Base-by-base conservation (phyloP, 805 yeast species). In the Brettanomyces anomalus region DNA sequence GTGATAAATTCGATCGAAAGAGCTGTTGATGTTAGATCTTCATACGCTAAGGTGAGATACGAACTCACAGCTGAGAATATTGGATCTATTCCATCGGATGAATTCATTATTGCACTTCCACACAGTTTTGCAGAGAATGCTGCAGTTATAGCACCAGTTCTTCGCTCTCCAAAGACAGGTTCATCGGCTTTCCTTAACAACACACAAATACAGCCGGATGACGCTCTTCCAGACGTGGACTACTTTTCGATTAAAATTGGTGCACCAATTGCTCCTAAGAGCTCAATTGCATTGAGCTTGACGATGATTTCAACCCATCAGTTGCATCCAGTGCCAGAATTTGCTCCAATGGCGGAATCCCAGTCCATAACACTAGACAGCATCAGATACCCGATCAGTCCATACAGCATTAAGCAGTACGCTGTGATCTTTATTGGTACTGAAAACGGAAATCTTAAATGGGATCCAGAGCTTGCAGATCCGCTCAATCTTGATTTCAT, bases 251-350 rank as follows among this genome's bases (percentile, higher is more conserved):
- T 86, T 26, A 58, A 55, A 31, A 64, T 88, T 40, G 84, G 85
- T 11, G 67, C 68, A 37, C 84, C 93, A 33, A 64, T 89, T 43
- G 72, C 81, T 8, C 85, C 94, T 21, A 76, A 77, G 31, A 71
- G 78, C 19, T 62, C 64, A 28, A 58, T 70, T 37, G 66, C 70
- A 32, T 54, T 90, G 37, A 61, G 65, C 33, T 62, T 81, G 15
- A 68, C 75, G 28, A 62, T 70, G 46, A 73, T 76, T 2, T 65
- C 73, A 44, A 68, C 75, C 28, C 66, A 70, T 44, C 58, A 65
- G 31, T 53, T 80, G 39, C 46, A 51, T 41, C 86, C 97, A 35
- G 58, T 73, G 41, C 97, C 97, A 1, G 71, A 69, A 41, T 64
- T 68, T 46, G 76, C 83, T 35, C 68, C 63, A 15, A 70, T 89